Base-by-base conservation (phyloP, 2,329 filamentous ascomycete species). In the Macroventuria anomochaeta region DNA sequence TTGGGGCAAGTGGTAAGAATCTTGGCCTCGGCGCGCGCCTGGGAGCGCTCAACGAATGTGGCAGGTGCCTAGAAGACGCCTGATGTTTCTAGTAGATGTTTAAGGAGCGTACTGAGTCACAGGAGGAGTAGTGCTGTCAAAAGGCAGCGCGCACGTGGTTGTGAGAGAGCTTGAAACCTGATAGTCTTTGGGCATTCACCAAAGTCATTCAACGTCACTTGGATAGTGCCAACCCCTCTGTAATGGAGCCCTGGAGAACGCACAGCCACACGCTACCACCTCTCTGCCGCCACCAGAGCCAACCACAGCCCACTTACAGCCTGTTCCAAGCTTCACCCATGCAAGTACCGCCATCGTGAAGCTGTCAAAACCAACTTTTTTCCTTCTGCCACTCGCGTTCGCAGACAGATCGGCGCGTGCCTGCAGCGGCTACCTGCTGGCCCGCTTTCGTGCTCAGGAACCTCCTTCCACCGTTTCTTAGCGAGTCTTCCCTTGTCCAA, bases 361-460 rank as follows among this genome's bases (percentile, higher is more conserved):
- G 28, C 50, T 49, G 50, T 42, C 53, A 43, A 52, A 31, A 43
- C 39, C 58, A 59, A 50, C 53, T 55, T 48, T 58, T 36, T 48
- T 40, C n/a, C 44, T 48, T 28, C 46, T 53, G 28, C 49, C 44
- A 26, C 51, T 64, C 56, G 62, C 46, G 46, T 49, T 57, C 41
- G 46, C 59, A 26, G 33, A 46, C 26, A 37, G 58, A 70, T 69
- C 63, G 55, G 54, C 62, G 40, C 29, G 61, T 62, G 62, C 68
- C 65, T 72, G 68, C 68, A 69, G 67, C 68, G 66, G 68, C 57
- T 64, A 50, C 50, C 41, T 58, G 55, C 53, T 68, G 61, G 53
- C 63, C 68, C 69, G 68, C 59, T 53, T 58, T 64, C 55, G 63
- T 61, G 55, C 57, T 56, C 67, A 63, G 63, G 64, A 68, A 68